phyloP scores from a whole-genome alignment of 352 stramenopile genomes.

The Peronosclerospora sorghi region DNA sequence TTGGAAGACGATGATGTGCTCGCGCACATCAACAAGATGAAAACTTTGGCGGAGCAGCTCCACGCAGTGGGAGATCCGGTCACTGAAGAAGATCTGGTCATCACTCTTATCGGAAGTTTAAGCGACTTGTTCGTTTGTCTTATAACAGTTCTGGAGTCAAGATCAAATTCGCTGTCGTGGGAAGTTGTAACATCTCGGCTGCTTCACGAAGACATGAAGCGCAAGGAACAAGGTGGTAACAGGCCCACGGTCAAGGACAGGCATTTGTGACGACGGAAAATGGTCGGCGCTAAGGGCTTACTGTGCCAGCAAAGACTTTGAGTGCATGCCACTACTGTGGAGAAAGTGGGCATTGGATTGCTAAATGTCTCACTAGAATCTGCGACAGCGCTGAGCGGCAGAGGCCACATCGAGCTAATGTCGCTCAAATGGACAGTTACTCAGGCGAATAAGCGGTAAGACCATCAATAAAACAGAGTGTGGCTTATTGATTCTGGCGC shows the following conservation, averaged over 20 bases:
- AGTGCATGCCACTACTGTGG: neutral
- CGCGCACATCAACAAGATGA: no score
- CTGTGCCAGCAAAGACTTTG: no score
- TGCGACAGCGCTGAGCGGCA: neutral
- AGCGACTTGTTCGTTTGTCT: neutral
- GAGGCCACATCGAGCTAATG: neutral
- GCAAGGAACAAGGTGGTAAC: neutral
- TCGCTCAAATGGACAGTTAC: neutral
- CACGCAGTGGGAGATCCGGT: neutral
- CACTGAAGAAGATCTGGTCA: neutral
- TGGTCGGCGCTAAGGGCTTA: neutral
- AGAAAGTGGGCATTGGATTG: conserved; percentile 1
- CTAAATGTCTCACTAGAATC: neutral
- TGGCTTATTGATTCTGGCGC: conserved; percentile 2
- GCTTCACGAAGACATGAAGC: no score
- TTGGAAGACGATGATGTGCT: neutral
- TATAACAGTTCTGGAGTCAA: neutral
- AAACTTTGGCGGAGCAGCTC: no score
- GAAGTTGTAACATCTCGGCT: no score
- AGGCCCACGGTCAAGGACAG: neutral
- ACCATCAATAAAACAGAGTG: no score
- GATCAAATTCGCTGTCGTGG: neutral
- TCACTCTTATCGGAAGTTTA: neutral
- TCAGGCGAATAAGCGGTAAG: neutral
- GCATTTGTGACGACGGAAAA: neutral